Evolutionary conservation across 2,329 filamentous ascomycete species (phyloP), one percentile per base, ranked within the genome.

Genomic region (Tolypocladium ophioglossoides): DNA sequence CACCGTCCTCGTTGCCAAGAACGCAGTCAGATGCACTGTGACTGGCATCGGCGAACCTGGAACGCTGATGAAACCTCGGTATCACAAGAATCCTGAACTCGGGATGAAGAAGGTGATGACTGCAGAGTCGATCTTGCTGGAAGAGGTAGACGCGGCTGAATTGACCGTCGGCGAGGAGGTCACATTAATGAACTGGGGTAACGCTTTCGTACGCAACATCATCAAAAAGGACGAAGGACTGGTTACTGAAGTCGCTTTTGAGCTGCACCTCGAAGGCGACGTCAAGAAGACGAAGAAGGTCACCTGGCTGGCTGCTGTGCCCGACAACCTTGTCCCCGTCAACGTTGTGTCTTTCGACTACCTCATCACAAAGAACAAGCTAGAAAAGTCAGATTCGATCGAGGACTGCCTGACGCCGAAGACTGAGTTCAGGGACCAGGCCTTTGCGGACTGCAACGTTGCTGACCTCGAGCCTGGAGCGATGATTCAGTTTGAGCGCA

Each of bases 201-300:
- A 40, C 10, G 38, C n/a, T 2, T 40, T 20, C 38, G 38, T 40
- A 1, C n/a, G n/a, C 11, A 5, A 22, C 5, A 12, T 40, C 11
- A 40, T 12, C 38, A 10, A n/a, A 12, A 40, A 20, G 4, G n/a
- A 40, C 10, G 38, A n/a, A 4, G 38, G 38, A 2, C 38, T n/a
- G 11, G 4, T 40, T 61, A 84, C 83, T 2, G 74, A 72, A 32
- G 76, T 95, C 14, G 86, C 87, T 51, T 76, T 90, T 54, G 87
- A 94, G 70, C 79, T 95, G n/a, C 84, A 95, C 69, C 80, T 94
- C 34, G 81, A 85, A 62, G 89, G 90, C 54, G 89, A 95, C 66
- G 85, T 95, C 67, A 92, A 91, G 75, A 86, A 87, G 71, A 95
- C 90, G 64, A 94, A 95, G 80, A 95, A 95, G 76, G 81, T 95